phyloP scores from a whole-genome alignment of 345 rosid genomes.

The Syzygium jambos region DNA sequence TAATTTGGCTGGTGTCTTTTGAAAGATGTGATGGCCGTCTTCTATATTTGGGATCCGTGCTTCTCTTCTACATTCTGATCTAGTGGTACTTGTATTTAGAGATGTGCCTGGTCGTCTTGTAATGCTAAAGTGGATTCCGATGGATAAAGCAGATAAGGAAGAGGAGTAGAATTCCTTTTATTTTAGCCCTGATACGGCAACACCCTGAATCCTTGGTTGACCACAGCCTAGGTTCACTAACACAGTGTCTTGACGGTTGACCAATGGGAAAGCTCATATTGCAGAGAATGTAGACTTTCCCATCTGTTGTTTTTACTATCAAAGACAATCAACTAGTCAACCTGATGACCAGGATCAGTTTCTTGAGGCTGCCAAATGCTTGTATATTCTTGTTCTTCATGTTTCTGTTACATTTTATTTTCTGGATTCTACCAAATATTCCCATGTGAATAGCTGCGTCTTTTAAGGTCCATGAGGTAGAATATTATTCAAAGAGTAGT shows the following conservation, averaged over 20 bases:
- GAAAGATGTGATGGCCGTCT: not conserved
- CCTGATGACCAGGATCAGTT: not conserved
- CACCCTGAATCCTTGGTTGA: not conserved
- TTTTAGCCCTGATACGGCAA: not conserved
- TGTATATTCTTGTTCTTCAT: not conserved
- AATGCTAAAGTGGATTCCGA: not conserved
- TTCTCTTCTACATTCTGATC: not conserved
- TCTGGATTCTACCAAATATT: not conserved
- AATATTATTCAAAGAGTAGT: not conserved
- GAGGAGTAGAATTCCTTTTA: not conserved
- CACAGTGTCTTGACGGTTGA: not conserved
- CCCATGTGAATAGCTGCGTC: not conserved
- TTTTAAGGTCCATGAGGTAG: not conserved
- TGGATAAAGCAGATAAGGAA: not conserved
- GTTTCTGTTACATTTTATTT: not conserved
- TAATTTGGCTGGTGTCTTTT: not conserved
- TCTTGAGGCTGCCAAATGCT: not conserved
- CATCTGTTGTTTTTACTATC: not conserved
- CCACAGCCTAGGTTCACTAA: not conserved
- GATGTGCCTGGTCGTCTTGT: not conserved
- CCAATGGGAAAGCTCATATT: not conserved
- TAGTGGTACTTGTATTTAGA: not conserved
- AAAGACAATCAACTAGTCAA: not conserved
- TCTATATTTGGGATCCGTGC: not conserved
- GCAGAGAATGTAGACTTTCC: not conserved